Conservation (phyloP, 2,329 filamentous ascomycete species). For the Tolypocladium paradoxum region DNA sequence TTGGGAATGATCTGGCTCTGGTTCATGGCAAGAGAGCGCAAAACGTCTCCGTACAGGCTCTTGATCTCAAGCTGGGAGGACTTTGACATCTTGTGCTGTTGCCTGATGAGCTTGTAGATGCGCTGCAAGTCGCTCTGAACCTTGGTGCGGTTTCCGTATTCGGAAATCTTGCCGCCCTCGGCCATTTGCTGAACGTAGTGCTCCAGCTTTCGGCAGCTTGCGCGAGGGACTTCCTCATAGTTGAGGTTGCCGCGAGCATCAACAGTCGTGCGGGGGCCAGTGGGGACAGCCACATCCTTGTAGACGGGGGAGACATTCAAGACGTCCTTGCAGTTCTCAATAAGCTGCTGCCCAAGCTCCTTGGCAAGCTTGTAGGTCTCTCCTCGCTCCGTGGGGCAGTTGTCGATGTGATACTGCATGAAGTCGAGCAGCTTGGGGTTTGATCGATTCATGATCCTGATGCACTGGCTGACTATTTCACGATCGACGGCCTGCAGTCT, state of each 20-base stretch:
- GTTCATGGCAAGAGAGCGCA: conserved; percentile 93
- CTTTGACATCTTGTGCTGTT: conserved; percentile 96
- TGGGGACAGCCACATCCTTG: conserved; percentile 91
- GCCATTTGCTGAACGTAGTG: conserved; percentile 99
- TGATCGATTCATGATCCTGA: conserved; percentile 97
- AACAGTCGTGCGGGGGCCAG: conserved; percentile 84
- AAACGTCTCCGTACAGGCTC: conserved; percentile 83
- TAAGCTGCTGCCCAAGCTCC: conserved; percentile 82
- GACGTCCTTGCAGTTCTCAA: conserved; percentile 95
- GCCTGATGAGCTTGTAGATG: conserved; percentile 97
- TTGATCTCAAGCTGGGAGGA: conserved; percentile 95
- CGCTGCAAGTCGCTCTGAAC: conserved; percentile 91
- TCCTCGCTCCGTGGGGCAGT: conserved; percentile 90
- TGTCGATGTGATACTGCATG: conserved; percentile 99
- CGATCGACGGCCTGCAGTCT: conserved; percentile 86
- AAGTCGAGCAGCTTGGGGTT: conserved; percentile 94
- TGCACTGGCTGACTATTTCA: conserved; percentile 97
- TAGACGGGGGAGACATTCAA: conserved; percentile 75
- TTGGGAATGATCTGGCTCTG: conserved; percentile 93
- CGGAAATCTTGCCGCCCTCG: conserved; percentile 93
- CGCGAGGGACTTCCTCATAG: conserved; percentile 77
- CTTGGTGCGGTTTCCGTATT: conserved; percentile 97
- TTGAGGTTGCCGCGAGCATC: conserved; percentile 86
- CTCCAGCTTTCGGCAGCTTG: conserved; percentile 90
- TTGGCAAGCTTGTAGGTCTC: conserved; percentile 98